Evolutionary conservation across 257 asterid species (phyloP).

Genomic region (Solanum neorickii): DNA sequence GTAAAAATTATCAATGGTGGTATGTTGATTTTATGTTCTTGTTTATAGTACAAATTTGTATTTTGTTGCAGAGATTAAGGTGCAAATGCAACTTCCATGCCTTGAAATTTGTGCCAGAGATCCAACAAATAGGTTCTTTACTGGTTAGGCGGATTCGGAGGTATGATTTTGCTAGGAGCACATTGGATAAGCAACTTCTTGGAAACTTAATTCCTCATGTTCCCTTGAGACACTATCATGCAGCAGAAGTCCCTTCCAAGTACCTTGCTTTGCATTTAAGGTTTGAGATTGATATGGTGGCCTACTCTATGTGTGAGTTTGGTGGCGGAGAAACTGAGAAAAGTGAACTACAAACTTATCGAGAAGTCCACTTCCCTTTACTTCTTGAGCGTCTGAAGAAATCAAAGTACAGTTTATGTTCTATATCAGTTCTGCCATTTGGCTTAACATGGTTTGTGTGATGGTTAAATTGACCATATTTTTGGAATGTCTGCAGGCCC

Average conservation of each 20-base stretch:
- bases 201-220: constrained; percentile 43
- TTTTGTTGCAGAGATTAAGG: constrained; percentile 56
- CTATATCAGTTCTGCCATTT: neutral
- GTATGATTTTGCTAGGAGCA: constrained; percentile 22
- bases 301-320: constrained; percentile 84
- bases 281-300: constrained; percentile 96
- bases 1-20: neutral
- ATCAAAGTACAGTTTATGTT: constrained; percentile 24
- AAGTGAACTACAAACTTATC: constrained; percentile 55
- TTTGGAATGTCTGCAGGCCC: constrained; percentile 18
- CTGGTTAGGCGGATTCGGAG: constrained; percentile 57
- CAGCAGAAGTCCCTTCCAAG: constrained; percentile 22
- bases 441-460: neutral
- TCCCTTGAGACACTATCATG: constrained; percentile 2
- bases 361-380: constrained; percentile 77
- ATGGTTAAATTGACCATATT: neutral
- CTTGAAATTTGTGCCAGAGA: constrained; percentile 57
- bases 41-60: constrained; percentile 1
- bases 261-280: constrained; percentile 90
- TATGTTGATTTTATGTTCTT: neutral
- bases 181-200: constrained; percentile 59
- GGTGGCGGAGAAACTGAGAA: constrained; percentile 81
- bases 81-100: constrained; percentile 98
- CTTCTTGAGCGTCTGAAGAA: constrained; percentile 65
- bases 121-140: constrained; percentile 53